phyloP scores from a whole-genome alignment of 331 rosid species.

The Cydonia oblonga region DNA sequence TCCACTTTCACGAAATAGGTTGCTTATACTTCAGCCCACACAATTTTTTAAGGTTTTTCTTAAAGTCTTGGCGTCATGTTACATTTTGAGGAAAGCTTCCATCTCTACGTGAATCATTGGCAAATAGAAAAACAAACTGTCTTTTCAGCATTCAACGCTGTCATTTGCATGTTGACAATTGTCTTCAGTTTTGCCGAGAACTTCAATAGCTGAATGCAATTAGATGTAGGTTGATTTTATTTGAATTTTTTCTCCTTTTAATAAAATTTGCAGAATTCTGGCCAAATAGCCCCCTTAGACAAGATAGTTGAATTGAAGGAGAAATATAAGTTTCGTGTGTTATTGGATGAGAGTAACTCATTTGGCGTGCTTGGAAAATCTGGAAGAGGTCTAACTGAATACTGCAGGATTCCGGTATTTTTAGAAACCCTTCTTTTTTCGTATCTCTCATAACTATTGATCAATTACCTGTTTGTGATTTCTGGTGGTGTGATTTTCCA shows the following conservation, averaged over 20 bases:
- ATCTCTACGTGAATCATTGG: neutral
- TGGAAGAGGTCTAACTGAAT: conserved; percentile 90
- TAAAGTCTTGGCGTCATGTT: neutral
- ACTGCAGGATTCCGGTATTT: conserved; percentile 67
- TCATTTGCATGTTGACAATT: neutral
- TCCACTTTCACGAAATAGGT: neutral
- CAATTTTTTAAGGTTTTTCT: neutral
- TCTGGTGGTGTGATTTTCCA: conserved; percentile 28
- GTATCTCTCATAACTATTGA: neutral
- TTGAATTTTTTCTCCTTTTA: neutral
- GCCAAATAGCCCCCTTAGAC: conserved; percentile 84
- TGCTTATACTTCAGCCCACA: neutral
- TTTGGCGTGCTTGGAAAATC: conserved; percentile 86
- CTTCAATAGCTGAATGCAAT: too few relatives aligned
- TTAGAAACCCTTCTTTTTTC: conserved; percentile 8
- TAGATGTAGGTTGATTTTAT: neutral
- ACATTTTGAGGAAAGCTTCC: neutral
- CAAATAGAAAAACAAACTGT: neutral
- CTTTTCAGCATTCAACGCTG: neutral
- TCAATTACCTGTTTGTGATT: conserved; percentile 20
- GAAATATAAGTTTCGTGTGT: conserved; percentile 69
- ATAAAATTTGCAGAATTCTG: conserved; percentile 63
- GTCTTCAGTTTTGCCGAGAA: too few relatives aligned
- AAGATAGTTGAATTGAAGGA: conserved; percentile 90
- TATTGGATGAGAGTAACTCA: conserved; percentile 96